A percentile compares a stretch with the other conserved stretches of the same genome.
Conservation (phyloP, 305 asterid species). For the Withania somnifera region DNA sequence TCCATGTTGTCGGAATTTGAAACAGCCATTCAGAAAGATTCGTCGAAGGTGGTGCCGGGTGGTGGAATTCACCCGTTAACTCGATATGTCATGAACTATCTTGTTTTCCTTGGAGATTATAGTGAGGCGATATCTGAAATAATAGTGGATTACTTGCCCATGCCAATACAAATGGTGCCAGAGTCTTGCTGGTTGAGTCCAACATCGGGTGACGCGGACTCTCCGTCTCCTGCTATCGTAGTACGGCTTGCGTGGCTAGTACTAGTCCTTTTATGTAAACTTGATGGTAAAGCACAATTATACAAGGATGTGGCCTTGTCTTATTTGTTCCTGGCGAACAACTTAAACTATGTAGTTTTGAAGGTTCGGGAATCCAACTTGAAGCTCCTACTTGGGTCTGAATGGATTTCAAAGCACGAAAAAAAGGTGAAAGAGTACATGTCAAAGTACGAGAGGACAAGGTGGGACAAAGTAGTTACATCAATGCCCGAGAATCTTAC, state of each 20-base stretch:
- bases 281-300: conserved; percentile 53
- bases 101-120: conserved; percentile 64
- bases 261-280: conserved; percentile 65
- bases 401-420: conserved; percentile 46
- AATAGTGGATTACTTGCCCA: conserved; percentile 35
- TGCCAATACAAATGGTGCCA: conserved; percentile 27
- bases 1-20: conserved; percentile 46
- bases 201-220: conserved; percentile 19
- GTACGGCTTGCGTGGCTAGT: conserved; percentile 57
- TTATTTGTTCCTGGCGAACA: conserved; percentile 65
- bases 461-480: conserved; percentile 45
- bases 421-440: conserved; percentile 38
- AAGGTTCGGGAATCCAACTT: conserved; percentile 52
- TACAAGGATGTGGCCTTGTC: conserved; percentile 57
- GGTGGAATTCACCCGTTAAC: conserved; percentile 67
- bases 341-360: conserved; percentile 63
- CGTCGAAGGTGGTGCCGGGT: conserved; percentile 37
- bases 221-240: conserved; percentile 31
- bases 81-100: conserved; percentile 80
- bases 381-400: conserved; percentile 49
- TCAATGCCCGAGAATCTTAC: conserved; percentile 44
- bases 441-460: conserved; percentile 42
- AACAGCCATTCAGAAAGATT: conserved; percentile 55
- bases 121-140: conserved; percentile 52
- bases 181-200: conserved; percentile 43